phyloP scores from a whole-genome alignment of 2,329 filamentous ascomycete species.

The Botrytis hyacinthi region DNA sequence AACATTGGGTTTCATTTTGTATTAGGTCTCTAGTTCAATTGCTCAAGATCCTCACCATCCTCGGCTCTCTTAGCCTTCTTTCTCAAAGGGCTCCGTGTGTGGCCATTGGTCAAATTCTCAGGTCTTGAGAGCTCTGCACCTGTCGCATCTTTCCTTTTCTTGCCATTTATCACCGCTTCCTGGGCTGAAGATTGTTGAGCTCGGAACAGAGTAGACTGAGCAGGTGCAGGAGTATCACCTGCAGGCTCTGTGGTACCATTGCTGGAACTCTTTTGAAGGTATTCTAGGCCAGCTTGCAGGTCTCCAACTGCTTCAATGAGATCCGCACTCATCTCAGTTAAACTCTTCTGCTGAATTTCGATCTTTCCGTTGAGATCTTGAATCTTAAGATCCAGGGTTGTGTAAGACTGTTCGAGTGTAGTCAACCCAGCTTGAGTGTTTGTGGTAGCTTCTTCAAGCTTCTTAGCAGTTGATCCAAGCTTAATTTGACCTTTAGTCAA shows the following conservation, averaged over 20 bases:
- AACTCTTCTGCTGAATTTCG: not conserved
- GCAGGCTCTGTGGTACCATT: not conserved
- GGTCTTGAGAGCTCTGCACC: not conserved
- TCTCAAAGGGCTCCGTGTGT: not conserved
- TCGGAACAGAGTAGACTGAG: too few relatives aligned
- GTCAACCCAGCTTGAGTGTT: not conserved
- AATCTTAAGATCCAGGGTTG: not conserved
- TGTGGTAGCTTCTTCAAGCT: not conserved
- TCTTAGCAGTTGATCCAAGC: not conserved
- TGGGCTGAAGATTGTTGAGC: not conserved
- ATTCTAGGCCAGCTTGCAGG: not conserved
- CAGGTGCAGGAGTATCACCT: too few relatives aligned
- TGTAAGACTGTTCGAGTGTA: not conserved
- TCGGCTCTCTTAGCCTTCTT: not conserved
- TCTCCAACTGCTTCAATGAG: not conserved
- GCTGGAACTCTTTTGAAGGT: not conserved
- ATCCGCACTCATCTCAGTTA: not conserved
- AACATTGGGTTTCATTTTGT: not conserved
- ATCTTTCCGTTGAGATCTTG: not conserved
- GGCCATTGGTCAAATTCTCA: not conserved
- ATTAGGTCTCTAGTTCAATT: not conserved
- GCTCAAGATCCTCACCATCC: not conserved
- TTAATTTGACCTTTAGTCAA: not conserved
- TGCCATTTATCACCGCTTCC: not conserved
- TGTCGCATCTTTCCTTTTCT: not conserved